These are phyloP conservation scores for Eucalyptus tenuipes DNA, from an alignment of 345 rosid genomes.

Conservation along the genomic window DNA sequence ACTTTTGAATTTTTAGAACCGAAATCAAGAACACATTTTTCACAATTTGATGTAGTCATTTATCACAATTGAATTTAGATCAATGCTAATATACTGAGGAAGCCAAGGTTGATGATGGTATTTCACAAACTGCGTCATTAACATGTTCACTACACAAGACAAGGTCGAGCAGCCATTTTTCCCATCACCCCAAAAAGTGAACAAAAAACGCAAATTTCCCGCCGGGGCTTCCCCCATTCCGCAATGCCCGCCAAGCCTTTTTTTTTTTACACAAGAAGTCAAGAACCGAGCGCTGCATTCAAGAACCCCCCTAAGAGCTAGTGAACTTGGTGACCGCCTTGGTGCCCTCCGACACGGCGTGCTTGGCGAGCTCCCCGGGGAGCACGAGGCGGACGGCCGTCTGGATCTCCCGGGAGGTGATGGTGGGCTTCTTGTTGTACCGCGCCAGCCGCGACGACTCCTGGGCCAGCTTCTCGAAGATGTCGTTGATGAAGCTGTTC, in stretches of 20 bases:
- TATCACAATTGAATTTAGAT: background rate
- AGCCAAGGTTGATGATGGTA: background rate
- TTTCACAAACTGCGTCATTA: background rate
- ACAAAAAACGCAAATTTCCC: background rate
- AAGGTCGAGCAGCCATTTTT: background rate
- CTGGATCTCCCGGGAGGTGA: constrained; percentile 30
- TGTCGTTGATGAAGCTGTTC: constrained; percentile 20
- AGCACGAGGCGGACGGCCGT: constrained; percentile 17
- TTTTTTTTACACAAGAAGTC: background rate
- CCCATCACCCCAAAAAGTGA: background rate
- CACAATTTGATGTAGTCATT: background rate
- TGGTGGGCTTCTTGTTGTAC: constrained; percentile 27
- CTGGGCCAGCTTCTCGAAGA: constrained; percentile 27
- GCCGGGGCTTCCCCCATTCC: background rate
- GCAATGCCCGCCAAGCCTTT: background rate
- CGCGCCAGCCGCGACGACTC: constrained; percentile 15
- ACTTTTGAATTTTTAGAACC: background rate
- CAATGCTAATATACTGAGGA: background rate
- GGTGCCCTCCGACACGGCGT: constrained; percentile 24
- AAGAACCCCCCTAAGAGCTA: background rate
- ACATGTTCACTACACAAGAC: background rate
- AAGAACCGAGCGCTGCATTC: background rate
- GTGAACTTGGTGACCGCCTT: constrained; percentile 27
- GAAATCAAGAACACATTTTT: background rate
- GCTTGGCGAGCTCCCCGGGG: constrained; percentile 21